Evolutionary conservation across 176 grass and related monocot genomes (phyloP).

Genomic region (Metroxylon sagu): DNA sequence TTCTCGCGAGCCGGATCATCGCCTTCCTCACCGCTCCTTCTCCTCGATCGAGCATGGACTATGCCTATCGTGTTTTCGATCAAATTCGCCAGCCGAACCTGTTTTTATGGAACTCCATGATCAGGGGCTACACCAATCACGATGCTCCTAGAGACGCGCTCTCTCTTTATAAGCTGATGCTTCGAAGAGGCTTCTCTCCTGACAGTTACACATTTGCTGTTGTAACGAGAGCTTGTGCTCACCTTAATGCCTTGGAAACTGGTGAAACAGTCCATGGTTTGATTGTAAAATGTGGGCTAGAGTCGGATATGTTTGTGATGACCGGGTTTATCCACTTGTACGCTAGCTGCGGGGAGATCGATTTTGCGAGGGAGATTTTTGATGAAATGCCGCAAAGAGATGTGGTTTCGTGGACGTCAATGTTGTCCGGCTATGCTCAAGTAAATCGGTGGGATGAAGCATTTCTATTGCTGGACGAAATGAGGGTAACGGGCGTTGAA

Average conservation of each 20-base stretch:
- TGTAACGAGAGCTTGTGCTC: conserved; percentile 33
- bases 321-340: conserved; percentile 55
- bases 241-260: background rate
- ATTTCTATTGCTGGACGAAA: conserved; percentile 39
- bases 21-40: conserved; percentile 29
- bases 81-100: conserved; percentile 31
- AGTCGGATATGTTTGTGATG: conserved; percentile 49
- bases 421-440: conserved; percentile 56
- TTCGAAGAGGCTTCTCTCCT: conserved; percentile 16
- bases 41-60: conserved; percentile 18
- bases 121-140: conserved; percentile 45
- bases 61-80: conserved; percentile 58
- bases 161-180: conserved; percentile 35
- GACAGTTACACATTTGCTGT: conserved; percentile 58
- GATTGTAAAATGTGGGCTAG: conserved; percentile 46
- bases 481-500: conserved; percentile 31
- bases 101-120: conserved; percentile 67
- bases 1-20: conserved; percentile 39
- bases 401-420: conserved; percentile 78
- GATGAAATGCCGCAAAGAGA: conserved; percentile 58
- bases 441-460: conserved; percentile 34
- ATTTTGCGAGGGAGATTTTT: conserved; percentile 48
- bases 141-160: conserved; percentile 40
- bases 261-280: conserved; percentile 39
- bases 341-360: conserved; percentile 13